Conservation (phyloP, 2,329 filamentous ascomycete genomes). For the Ustulina deusta region DNA sequence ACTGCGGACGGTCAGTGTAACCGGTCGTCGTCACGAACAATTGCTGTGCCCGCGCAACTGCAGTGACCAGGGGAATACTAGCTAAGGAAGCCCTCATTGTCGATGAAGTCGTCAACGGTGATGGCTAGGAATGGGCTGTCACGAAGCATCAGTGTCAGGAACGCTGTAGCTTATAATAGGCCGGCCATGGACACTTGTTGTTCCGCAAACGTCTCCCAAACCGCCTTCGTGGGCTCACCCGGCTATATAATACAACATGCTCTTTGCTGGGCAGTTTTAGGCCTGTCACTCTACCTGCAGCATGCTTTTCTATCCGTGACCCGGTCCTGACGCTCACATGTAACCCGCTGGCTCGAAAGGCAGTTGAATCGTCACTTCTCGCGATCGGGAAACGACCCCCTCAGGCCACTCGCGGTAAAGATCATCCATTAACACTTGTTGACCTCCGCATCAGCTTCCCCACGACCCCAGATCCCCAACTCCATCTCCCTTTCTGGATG, state of each 20-base stretch:
- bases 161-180: too few species aligned
- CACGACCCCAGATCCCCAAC: neutral
- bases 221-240: neutral
- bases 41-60: conserved; percentile 2
- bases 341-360: neutral
- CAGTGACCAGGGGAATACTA: neutral
- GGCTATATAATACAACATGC: neutral
- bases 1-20: neutral
- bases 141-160: neutral
- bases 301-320: neutral
- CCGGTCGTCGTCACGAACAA: conserved; percentile 6
- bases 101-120: too few species aligned
- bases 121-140: neutral
- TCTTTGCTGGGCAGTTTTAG: neutral
- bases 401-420: neutral
- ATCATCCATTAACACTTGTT: neutral
- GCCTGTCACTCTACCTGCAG: too few species aligned
- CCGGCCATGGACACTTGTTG: neutral
- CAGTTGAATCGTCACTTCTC: neutral
- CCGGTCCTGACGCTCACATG: neutral
- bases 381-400: neutral
- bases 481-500: neutral
- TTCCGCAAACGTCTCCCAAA: neutral
- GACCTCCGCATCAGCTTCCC: neutral
- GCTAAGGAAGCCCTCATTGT: neutral